A percentile compares a stretch with the other conserved stretches of the same genome.
Evolutionary conservation across 306 rosid genomes (phyloP).

Genomic region (Prunus dulcis): DNA sequence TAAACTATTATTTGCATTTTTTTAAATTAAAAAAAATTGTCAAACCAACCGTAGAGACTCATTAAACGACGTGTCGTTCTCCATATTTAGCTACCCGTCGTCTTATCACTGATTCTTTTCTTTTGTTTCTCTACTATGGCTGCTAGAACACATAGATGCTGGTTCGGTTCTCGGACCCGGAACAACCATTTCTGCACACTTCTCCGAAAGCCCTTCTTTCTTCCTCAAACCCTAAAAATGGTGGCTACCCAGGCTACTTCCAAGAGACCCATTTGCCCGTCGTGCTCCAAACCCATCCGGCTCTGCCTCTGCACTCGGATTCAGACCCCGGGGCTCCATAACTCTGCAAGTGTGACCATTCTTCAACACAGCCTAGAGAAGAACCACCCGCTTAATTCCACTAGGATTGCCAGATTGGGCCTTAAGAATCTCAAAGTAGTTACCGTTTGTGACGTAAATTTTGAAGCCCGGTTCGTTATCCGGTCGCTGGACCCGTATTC

Average conservation of each 20-base stretch:
- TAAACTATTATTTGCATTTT: too few species aligned
- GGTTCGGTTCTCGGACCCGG: slow-evolving; percentile 21
- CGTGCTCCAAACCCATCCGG: slow-evolving; percentile 69
- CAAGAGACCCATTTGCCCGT: slow-evolving; percentile 66
- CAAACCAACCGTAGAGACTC: too few species aligned
- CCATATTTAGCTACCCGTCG: background rate
- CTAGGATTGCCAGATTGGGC: slow-evolving; percentile 72
- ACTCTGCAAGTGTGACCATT: slow-evolving; percentile 64
- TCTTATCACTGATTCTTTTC: background rate
- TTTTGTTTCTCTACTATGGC: background rate
- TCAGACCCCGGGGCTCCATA: slow-evolving; percentile 41
- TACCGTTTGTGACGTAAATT: slow-evolving; percentile 71
- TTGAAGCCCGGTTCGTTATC: slow-evolving; percentile 47
- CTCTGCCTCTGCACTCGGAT: slow-evolving; percentile 77
- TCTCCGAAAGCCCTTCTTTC: slow-evolving; percentile 7
- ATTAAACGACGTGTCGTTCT: background rate
- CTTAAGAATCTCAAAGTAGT: slow-evolving; percentile 54
- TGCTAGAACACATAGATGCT: background rate
- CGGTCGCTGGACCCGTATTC: slow-evolving; percentile 27
- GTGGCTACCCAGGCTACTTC: slow-evolving; percentile 38
- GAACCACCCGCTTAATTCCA: slow-evolving; percentile 82
- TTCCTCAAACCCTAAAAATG: slow-evolving; percentile 30
- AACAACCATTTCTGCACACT: slow-evolving; percentile 6
- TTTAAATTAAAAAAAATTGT: too few species aligned
- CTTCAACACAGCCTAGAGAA: slow-evolving; percentile 70